Evolutionary conservation across 2,329 filamentous ascomycete genomes (phyloP).

Genomic region (Mycogone perniciosa): DNA sequence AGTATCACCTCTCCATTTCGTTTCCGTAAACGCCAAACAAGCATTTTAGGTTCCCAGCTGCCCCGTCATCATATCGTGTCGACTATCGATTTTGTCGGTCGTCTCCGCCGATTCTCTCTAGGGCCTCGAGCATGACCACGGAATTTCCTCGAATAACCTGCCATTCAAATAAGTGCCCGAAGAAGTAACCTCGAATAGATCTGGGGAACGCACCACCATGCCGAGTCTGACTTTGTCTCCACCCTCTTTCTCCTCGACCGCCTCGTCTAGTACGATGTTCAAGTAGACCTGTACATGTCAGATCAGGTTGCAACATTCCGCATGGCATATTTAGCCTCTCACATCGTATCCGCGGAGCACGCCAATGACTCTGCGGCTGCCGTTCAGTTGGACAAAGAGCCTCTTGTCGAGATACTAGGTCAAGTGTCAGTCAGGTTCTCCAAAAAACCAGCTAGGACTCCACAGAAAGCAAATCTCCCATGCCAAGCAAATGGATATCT

Average conservation of each 20-base stretch:
- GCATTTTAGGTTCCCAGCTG: conserved; percentile 16
- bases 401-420: conserved; percentile 95
- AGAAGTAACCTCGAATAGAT: too few species aligned
- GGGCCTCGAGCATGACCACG: conserved; percentile 91
- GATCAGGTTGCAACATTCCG: neutral
- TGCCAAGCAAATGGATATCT: too few species aligned
- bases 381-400: conserved; percentile 95
- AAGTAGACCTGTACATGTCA: conserved; percentile 69
- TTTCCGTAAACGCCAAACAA: conserved; percentile 31
- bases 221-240: conserved; percentile 86
- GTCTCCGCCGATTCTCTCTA: conserved; percentile 61
- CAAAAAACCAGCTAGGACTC: neutral
- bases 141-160: conserved; percentile 96
- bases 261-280: conserved; percentile 96
- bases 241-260: conserved; percentile 86
- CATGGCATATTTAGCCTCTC: conserved; percentile 26
- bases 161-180: neutral
- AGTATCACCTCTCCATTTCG: conserved; percentile 9
- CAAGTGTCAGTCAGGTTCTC: neutral
- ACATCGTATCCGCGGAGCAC: conserved; percentile 95
- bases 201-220: conserved; percentile 67
- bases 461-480: neutral
- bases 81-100: conserved; percentile 38
- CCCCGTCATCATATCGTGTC: conserved; percentile 18
- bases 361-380: conserved; percentile 94